These are phyloP conservation scores for Salvia splendens DNA, from an alignment of 257 asterid species.

Conservation along the genomic window DNA sequence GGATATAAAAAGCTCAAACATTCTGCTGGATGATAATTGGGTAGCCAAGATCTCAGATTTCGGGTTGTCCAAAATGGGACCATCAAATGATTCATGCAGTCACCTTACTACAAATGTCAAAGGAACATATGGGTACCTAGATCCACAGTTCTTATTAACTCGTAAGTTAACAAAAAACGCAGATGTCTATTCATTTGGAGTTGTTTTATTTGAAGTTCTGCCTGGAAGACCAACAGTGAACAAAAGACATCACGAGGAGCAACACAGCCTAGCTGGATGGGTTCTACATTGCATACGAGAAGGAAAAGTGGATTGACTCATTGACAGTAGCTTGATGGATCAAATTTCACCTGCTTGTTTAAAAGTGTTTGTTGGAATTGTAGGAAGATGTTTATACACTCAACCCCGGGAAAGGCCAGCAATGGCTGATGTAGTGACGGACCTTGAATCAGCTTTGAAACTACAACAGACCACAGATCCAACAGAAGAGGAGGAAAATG, in stretches of 20 bases:
- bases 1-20: conserved; percentile 50
- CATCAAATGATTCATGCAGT: conserved; percentile 50
- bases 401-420: conserved; percentile 63
- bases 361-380: conserved; percentile 21
- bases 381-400: conserved; percentile 60
- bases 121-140: conserved; percentile 69
- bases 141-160: conserved; percentile 63
- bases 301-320: conserved; percentile 50
- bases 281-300: conserved; percentile 58
- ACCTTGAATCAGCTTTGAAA: conserved; percentile 49
- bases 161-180: conserved; percentile 55
- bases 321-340: conserved; percentile 48
- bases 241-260: conserved; percentile 52
- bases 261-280: conserved; percentile 61
- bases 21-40: too few species aligned
- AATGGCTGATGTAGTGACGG: conserved; percentile 64
- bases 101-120: conserved; percentile 56
- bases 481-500: conserved; percentile 42
- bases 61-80: conserved; percentile 74
- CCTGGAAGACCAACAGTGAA: conserved; percentile 65
- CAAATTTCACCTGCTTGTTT: conserved; percentile 57
- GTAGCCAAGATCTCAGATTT: conserved; percentile 5
- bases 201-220: conserved; percentile 64
- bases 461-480: conserved; percentile 46
- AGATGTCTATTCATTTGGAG: conserved; percentile 73